Evolutionary conservation across 805 yeast species (phyloP).

Genomic region (Millerago galiae): DNA sequence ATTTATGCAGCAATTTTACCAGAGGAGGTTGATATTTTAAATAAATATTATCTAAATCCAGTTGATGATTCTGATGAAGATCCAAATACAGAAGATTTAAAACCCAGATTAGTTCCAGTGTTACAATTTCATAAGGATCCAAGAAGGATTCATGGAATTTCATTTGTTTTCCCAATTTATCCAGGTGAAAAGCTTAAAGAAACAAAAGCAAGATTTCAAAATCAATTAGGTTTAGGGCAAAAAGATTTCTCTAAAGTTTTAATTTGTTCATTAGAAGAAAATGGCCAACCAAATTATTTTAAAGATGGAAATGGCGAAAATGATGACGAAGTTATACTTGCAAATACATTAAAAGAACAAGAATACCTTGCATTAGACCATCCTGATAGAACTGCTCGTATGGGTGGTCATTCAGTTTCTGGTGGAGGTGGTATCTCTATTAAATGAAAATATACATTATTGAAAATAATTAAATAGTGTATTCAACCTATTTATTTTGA

Average conservation of each 20-base stretch:
- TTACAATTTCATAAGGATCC: slow-evolving; percentile 73
- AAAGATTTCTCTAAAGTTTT: slow-evolving; percentile 74
- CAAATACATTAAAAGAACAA: slow-evolving; percentile 42
- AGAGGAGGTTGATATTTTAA: slow-evolving; percentile 28
- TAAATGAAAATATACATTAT: slow-evolving; percentile 2
- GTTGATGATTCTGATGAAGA: slow-evolving; percentile 15
- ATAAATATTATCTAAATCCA: slow-evolving; percentile 17
- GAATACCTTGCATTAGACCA: slow-evolving; percentile 77
- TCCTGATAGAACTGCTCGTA: slow-evolving; percentile 70
- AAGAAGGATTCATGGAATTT: slow-evolving; percentile 68
- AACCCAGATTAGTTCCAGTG: slow-evolving; percentile 50
- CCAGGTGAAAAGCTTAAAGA: slow-evolving; percentile 60
- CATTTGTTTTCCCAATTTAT: slow-evolving; percentile 69
- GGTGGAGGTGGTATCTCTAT: slow-evolving; percentile 38
- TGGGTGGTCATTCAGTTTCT: slow-evolving; percentile 36
- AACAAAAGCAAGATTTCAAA: slow-evolving; percentile 62
- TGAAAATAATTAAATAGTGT: neutral
- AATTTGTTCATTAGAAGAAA: slow-evolving; percentile 33
- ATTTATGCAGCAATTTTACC: slow-evolving; percentile 45
- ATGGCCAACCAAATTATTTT: slow-evolving; percentile 33
- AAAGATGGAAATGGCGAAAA: neutral
- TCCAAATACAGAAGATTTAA: slow-evolving; percentile 15
- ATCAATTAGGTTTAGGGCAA: slow-evolving; percentile 66
- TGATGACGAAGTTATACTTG: slow-evolving; percentile 49
- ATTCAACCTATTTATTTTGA: neutral